Conservation (phyloP, 495 filamentous ascomycete genomes). For the Penicillium lagena region DNA sequence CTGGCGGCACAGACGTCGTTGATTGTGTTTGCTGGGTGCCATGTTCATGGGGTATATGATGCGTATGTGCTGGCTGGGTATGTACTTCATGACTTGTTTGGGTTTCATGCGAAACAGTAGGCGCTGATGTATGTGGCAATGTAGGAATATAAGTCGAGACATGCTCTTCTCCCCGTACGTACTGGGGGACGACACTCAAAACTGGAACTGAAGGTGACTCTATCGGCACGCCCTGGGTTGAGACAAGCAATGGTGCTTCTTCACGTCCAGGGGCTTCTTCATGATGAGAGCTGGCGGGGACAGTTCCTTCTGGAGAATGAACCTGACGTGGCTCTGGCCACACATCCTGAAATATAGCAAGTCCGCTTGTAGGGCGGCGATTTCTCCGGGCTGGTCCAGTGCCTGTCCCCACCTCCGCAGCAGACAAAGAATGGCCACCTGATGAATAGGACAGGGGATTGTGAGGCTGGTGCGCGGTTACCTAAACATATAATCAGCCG, state of each 20-base stretch:
- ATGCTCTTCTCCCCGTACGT: constrained; percentile 41
- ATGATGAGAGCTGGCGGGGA: neutral
- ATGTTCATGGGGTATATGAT: constrained; percentile 4
- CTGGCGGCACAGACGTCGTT: constrained; percentile 29
- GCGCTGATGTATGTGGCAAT: constrained; percentile 6
- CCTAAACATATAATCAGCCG: constrained; percentile 13
- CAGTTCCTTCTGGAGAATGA: neutral
- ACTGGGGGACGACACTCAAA: constrained; percentile 35
- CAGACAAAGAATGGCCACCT: neutral
- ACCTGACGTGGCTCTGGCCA: constrained; percentile 5
- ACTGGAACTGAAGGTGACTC: constrained; percentile 6
- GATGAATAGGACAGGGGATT: neutral
- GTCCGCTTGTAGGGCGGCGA: no score
- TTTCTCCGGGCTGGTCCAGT: neutral
- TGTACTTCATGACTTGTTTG: constrained; percentile 4
- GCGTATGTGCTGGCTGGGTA: neutral
- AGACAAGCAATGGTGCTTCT: constrained; percentile 1
- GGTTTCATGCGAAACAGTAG: constrained; percentile 1
- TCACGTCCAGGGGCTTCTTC: constrained; percentile 2
- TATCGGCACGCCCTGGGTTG: neutral
- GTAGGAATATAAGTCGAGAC: constrained; percentile 27
- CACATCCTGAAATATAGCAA: no score
- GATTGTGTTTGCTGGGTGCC: constrained; percentile 24
- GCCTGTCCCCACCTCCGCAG: neutral
- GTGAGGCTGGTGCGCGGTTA: constrained; percentile 1